Percentiles rank a stretch among this genome's conserved stretches.
Conservation (phyloP, 2,329 filamentous ascomycete species). For the Alternaria solani region DNA sequence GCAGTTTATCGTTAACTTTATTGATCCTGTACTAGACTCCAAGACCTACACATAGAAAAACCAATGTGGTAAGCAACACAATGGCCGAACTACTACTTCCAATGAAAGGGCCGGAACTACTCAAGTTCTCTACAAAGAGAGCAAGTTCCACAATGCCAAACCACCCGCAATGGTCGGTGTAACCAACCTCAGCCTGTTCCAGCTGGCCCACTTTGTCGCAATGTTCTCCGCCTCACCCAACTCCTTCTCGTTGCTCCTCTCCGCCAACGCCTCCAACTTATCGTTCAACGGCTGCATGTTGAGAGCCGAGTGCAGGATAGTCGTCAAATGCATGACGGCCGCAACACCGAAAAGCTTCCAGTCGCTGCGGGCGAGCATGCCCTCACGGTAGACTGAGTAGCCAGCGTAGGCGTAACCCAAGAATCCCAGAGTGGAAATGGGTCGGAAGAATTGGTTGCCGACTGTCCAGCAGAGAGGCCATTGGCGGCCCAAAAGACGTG, state of each 20-base stretch:
- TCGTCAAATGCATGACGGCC: conserved; percentile 56
- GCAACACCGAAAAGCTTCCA: conserved; percentile 57
- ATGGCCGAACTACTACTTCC: neutral
- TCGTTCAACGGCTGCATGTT: conserved; percentile 63
- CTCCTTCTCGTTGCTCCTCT: conserved; percentile 42
- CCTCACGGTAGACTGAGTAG: conserved; percentile 48
- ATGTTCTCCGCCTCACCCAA: conserved; percentile 42
- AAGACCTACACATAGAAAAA: neutral
- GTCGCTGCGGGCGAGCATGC: conserved; percentile 48
- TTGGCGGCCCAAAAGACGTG: conserved; percentile 57
- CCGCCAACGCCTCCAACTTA: conserved; percentile 55
- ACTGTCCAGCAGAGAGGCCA: conserved; percentile 62
- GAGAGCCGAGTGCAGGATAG: conserved; percentile 58
- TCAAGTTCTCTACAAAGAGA: conserved; percentile 20
- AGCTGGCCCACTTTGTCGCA: conserved; percentile 48
- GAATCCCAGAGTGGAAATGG: conserved; percentile 60
- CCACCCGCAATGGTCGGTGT: conserved; percentile 46
- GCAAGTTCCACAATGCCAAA: conserved; percentile 45
- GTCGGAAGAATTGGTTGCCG: conserved; percentile 61
- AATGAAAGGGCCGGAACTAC: neutral
- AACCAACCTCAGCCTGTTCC: conserved; percentile 48
- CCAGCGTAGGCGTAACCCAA: conserved; percentile 58
- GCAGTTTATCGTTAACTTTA: neutral
- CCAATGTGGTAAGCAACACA: neutral
- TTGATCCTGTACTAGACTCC: neutral